A percentile compares a stretch with the other conserved stretches of the same genome.
Evolutionary conservation across 345 rosid species (phyloP).

Genomic region (Eucalyptus pauciflora): DNA sequence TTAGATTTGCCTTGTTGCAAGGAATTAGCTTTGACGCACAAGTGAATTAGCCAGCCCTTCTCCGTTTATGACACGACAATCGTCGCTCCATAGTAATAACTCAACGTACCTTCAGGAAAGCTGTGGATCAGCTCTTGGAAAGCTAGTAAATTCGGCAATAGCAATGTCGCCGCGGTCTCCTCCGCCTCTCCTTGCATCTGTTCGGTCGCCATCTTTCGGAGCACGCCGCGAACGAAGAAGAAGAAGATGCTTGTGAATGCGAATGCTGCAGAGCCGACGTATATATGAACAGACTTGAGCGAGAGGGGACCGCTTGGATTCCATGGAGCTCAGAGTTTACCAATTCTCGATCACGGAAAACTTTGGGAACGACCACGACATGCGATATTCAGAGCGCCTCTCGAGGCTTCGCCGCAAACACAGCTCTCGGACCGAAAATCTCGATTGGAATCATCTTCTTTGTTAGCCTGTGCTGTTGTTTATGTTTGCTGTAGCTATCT

Average conservation of each 20-base stretch:
- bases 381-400: neutral
- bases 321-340: neutral
- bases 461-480: fast-evolving
- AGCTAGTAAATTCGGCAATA: neutral
- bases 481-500: neutral
- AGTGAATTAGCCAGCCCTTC: neutral
- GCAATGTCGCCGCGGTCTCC: neutral
- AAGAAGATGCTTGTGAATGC: neutral
- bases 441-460: neutral
- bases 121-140: neutral
- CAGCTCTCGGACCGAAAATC: neutral
- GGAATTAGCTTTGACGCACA: neutral
- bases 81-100: too few relatives aligned
- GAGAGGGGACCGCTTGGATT: neutral
- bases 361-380: neutral
- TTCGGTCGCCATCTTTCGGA: neutral
- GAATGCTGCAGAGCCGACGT: neutral
- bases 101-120: neutral
- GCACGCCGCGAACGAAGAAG: neutral
- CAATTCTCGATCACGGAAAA: neutral
- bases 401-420: neutral
- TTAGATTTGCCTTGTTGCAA: neutral
- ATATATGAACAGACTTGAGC: neutral
- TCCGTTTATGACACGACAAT: neutral
- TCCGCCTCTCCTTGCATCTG: neutral